Evolutionary conservation across 2,329 filamentous ascomycete genomes (phyloP).

Genomic region (Claviceps purpurea): DNA sequence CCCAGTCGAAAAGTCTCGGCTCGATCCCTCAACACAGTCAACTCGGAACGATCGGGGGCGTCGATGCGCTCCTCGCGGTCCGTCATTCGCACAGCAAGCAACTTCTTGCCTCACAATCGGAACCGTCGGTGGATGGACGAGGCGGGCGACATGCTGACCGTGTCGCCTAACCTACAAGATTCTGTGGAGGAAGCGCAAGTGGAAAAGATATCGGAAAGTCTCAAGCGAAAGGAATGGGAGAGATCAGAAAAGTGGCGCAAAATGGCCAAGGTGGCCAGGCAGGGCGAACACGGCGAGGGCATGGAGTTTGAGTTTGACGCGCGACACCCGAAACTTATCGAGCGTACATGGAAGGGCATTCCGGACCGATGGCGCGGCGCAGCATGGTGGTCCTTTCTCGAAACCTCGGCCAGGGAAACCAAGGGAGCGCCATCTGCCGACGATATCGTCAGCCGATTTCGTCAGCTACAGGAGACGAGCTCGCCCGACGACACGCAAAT

Average conservation of each 20-base stretch:
- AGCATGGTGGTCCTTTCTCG: constrained; percentile 90
- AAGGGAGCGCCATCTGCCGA: constrained; percentile 51
- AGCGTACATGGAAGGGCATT: constrained; percentile 94
- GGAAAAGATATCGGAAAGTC: constrained; percentile 37
- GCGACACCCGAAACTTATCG: constrained; percentile 70
- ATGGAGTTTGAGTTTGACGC: constrained; percentile 69
- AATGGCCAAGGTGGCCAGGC: constrained; percentile 46
- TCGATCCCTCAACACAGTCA: constrained; percentile 44
- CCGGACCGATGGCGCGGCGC: constrained; percentile 88
- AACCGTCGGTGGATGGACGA: constrained; percentile 50
- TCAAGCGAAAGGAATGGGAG: constrained; percentile 50
- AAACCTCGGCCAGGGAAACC: constrained; percentile 55
- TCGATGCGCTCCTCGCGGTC: constrained; percentile 42
- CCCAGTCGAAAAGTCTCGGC: constrained; percentile 44
- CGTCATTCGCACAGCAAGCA: constrained; percentile 42
- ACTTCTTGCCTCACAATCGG: constrained; percentile 46
- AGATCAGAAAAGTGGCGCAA: constrained; percentile 54
- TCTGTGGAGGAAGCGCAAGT: constrained; percentile 41
- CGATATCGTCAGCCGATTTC: constrained; percentile 58
- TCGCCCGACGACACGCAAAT: constrained; percentile 94
- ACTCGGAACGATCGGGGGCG: constrained; percentile 35
- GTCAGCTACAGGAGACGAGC: constrained; percentile 55
- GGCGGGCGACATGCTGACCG: constrained; percentile 52
- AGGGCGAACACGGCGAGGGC: constrained; percentile 41
- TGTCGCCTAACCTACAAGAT: constrained; percentile 42